Base-by-base conservation (phyloP, 306 rosid genomes). In the Quillaja saponaria region DNA sequence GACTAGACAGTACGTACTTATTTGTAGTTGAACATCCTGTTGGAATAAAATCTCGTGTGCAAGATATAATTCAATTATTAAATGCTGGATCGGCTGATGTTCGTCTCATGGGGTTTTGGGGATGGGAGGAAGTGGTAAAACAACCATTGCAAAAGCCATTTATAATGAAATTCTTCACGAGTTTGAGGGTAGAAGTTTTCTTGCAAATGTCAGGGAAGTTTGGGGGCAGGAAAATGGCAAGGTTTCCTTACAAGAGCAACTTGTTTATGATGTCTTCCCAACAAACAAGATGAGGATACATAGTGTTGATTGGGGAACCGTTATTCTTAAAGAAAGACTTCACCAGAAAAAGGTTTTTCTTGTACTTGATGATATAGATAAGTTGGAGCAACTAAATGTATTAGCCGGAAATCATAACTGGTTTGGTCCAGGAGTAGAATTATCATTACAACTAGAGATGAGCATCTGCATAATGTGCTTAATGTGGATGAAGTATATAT, bases 51-150 rank as follows among this genome's bases (percentile, higher is more conserved):
- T 4, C 44, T 7, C 55, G 57, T 33, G 34, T 44, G 1, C 12
- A 53, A 31, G 6, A 39, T 13, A 34, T 70, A 0, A 6, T 12
- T 3, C 14, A 17, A 13, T 25, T 60, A 11, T 16, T 61, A 13
- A 7, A 52, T 7, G 28, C 20, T 4, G 61, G 28, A 31, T 40
- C 28, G 40, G 13, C 41, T 18, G 49, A 15, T 6, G 63, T 70
- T 5, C 13, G 20, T 0, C 19, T 42, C 5, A 44, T 0, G 75
- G 75, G 18, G 44, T 73, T 11, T 65, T 41, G 31, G 78, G 78
- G 1, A 58, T 73, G 67, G 78, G 78, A 10, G 78, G 72, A 57
- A 33, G 40, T 34, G 78, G 78, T 0, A 73, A 73, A 52, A 58
- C 72, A 33, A 65, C 72, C 12, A 1, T 65, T 4, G 78, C 78